These are phyloP conservation scores for Suillus discolor DNA, from an alignment of 768 basidiomycete genomes.

Conservation along the genomic window DNA sequence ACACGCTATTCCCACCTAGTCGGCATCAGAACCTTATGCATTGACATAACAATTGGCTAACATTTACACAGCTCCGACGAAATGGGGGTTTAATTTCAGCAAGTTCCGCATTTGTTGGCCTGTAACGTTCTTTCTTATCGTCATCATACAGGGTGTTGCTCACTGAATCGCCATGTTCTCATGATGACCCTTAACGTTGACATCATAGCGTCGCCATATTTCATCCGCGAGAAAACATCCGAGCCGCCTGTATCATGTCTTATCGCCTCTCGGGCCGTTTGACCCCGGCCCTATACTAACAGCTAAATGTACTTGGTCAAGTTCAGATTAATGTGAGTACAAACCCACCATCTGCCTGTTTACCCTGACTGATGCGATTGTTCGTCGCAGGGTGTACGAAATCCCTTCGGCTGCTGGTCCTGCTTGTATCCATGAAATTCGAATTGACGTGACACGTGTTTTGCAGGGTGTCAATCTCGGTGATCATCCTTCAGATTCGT, in stretches of 20 bases:
- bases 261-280: not conserved
- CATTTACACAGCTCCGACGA: not conserved
- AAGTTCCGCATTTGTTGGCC: not conserved
- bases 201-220: not conserved
- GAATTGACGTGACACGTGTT: slow-evolving; percentile 1
- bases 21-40: not conserved
- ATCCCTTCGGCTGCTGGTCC: not conserved
- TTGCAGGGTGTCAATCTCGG: not conserved
- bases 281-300: not conserved
- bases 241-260: not conserved
- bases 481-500: not conserved
- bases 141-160: not conserved
- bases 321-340: not conserved
- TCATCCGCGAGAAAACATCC: not conserved
- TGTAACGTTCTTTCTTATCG: not conserved
- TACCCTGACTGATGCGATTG: not conserved
- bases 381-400: not conserved
- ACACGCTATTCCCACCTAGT: not conserved
- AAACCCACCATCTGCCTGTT: not conserved
- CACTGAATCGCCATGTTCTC: not conserved
- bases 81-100: not conserved
- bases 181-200: not conserved
- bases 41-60: not conserved
- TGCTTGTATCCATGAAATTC: not conserved
- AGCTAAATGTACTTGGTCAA: not conserved